Conservation (phyloP, 1,284 basidiomycete species). For the Pseudozyma sp. region DNA sequence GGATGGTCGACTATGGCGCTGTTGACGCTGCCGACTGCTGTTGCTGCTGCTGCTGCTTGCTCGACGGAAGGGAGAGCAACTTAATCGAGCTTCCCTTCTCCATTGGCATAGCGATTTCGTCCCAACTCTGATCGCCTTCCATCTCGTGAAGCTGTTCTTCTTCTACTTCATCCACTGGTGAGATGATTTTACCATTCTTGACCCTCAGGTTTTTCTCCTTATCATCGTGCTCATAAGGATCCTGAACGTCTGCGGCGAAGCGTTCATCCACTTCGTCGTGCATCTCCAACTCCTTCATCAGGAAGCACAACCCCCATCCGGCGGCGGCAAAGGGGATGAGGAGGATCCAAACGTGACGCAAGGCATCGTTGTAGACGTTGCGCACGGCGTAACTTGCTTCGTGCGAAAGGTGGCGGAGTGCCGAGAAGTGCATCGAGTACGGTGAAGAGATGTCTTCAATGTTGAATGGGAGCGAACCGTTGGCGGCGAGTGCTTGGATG, state of each 20-base stretch:
- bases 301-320: constrained; percentile 22
- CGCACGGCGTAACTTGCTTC: constrained; percentile 17
- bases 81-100: constrained; percentile 2
- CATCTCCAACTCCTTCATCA: constrained; percentile 38
- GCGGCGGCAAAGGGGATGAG: constrained; percentile 30
- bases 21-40: not conserved
- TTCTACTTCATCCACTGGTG: not conserved
- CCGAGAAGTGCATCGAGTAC: constrained; percentile 29
- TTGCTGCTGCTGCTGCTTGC: not conserved
- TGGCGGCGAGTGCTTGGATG: constrained; percentile 22
- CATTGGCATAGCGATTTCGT: no score
- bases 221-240: not conserved
- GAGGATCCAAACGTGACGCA: constrained; percentile 32
- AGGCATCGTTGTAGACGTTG: constrained; percentile 17
- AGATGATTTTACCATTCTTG: not conserved
- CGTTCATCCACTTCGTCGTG: constrained; percentile 41
- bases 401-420: constrained; percentile 9
- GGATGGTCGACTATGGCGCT: not conserved
- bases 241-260: constrained; percentile 20
- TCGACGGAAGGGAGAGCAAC: not conserved
- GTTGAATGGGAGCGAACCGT: constrained; percentile 32
- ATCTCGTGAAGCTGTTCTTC: not conserved
- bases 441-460: constrained; percentile 36
- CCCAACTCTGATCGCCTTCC: no score
- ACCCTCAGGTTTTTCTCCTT: constrained; percentile 7